A percentile compares a stretch with the other conserved stretches of the same genome.
Evolutionary conservation across 1,139 yeast genomes (phyloP).

Genomic region (Taphrina flavorubra): DNA sequence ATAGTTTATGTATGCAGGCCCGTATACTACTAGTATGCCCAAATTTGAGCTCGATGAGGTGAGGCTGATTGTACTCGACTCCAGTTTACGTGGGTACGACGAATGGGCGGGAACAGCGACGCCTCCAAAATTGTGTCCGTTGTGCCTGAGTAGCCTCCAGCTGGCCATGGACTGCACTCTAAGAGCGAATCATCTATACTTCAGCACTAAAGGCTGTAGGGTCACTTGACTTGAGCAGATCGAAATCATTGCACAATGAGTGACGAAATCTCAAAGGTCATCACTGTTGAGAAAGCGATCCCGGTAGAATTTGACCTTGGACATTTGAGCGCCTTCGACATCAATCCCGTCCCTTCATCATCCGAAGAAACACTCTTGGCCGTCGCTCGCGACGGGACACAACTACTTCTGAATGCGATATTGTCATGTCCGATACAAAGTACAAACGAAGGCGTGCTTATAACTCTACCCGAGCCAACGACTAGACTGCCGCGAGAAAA

Average conservation of each 20-base stretch:
- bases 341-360: conserved; percentile 67
- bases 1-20: no score
- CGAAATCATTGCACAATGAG: not conserved
- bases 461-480: conserved; percentile 82
- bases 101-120: not conserved
- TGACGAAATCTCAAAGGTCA: conserved; percentile 26
- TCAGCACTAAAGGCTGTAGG: no score
- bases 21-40: no score
- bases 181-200: no score
- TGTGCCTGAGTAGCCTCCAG: not conserved
- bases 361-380: conserved; percentile 61
- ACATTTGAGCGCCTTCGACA: conserved; percentile 77
- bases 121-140: conserved; percentile 9
- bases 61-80: not conserved
- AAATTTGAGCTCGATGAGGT: not conserved
- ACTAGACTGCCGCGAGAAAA: conserved; percentile 92
- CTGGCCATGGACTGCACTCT: not conserved
- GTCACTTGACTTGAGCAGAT: no score
- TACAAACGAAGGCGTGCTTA: conserved; percentile 75
- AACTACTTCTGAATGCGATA: conserved; percentile 85
- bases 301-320: conserved; percentile 65
- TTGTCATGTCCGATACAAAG: conserved; percentile 84
- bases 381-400: conserved; percentile 90
- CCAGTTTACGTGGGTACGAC: not conserved
- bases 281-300: conserved; percentile 47